Base-by-base conservation (phyloP, 805 yeast species). In the Metschnikowia kunwiensis region DNA sequence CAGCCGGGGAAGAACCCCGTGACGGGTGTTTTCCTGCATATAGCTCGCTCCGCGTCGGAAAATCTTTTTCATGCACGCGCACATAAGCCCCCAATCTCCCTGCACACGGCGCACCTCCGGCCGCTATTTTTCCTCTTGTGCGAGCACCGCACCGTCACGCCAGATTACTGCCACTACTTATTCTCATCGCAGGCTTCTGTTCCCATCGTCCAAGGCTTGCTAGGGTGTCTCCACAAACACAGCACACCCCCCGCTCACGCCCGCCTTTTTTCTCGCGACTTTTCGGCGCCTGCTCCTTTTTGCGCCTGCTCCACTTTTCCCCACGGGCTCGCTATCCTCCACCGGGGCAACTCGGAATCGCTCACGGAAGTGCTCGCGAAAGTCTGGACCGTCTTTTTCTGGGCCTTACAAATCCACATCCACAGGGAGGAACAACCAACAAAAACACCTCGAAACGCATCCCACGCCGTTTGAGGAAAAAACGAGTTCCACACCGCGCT, bases 291-390 rank as follows among this genome's bases (percentile, higher is more conserved):
- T n/a, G 24, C 11, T 21, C 11, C 24, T 21, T 21, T 21, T 21
- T 21, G 9, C 7, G 8, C 13, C 10, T 28, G 32, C 37, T 34
- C 37, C 37, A 23, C 27, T 9, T 28, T 34, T 27, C 37, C 37
- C 37, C 37, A 34, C 32, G 37, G 32, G 32, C 27, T 18, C 14
- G 18, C 24, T 25, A n/a, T n/a, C n/a, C n/a, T n/a, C n/a, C 26
- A 24, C 37, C 37, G 27, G 37, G 24, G 16, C 31, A 7, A 27
- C 27, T 23, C 32, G 14, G 32, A 18, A 7, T 23, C 7, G n/a
- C 20, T 25, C 7, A 10, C 24, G 24, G 24, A 10, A 10, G 10
- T 10, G 15, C 15, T 21, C 28, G 34, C 34, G 28, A 22, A 15
- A 5, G 24, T 10, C 24, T n/a, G n/a, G 24, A n/a, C 24, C 24